Evolutionary conservation across 805 yeast genomes (phyloP).

Genomic region (Sugiyamaella lignohabitans): DNA sequence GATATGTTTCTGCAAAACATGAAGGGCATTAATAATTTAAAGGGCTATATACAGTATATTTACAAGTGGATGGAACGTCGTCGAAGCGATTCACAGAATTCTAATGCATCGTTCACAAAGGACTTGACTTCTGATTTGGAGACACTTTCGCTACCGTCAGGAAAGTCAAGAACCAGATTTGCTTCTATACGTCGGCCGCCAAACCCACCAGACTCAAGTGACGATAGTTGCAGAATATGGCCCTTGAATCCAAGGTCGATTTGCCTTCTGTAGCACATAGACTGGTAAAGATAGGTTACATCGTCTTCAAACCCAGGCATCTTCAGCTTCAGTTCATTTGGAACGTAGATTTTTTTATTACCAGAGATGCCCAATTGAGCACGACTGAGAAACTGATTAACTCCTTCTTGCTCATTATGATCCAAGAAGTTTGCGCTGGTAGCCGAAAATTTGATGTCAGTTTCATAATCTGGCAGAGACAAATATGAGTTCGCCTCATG

Average conservation of each 20-base stretch:
- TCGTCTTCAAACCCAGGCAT: slow-evolving; percentile 36
- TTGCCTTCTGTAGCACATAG: slow-evolving; percentile 40
- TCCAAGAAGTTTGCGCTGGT: slow-evolving; percentile 28
- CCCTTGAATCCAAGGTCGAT: slow-evolving; percentile 38
- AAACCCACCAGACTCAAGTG: slow-evolving; percentile 51
- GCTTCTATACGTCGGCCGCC: slow-evolving; percentile 51
- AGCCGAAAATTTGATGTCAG: slow-evolving; percentile 43
- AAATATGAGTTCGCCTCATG: slow-evolving; percentile 40
- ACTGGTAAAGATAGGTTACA: slow-evolving; percentile 38
- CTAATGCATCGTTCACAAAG: slow-evolving; percentile 15
- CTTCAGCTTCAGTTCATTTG: slow-evolving; percentile 36
- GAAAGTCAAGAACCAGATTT: slow-evolving; percentile 37
- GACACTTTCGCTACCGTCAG: slow-evolving; percentile 12
- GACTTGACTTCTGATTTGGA: slow-evolving; percentile 7
- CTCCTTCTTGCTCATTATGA: slow-evolving; percentile 38
- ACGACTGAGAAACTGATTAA: slow-evolving; percentile 36
- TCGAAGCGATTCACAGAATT: not conserved
- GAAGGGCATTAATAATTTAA: no score
- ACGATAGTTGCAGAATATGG: slow-evolving; percentile 36
- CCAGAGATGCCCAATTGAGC: slow-evolving; percentile 41
- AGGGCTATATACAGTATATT: no score
- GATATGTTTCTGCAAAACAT: no score
- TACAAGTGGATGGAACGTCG: slow-evolving; percentile 1
- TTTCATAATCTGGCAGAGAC: slow-evolving; percentile 35
- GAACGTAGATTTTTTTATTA: slow-evolving; percentile 31